Evolutionary conservation across 768 basidiomycete species (phyloP), one percentile per base, ranked within the genome.

Genomic region (Lactifluus subvellereus): DNA sequence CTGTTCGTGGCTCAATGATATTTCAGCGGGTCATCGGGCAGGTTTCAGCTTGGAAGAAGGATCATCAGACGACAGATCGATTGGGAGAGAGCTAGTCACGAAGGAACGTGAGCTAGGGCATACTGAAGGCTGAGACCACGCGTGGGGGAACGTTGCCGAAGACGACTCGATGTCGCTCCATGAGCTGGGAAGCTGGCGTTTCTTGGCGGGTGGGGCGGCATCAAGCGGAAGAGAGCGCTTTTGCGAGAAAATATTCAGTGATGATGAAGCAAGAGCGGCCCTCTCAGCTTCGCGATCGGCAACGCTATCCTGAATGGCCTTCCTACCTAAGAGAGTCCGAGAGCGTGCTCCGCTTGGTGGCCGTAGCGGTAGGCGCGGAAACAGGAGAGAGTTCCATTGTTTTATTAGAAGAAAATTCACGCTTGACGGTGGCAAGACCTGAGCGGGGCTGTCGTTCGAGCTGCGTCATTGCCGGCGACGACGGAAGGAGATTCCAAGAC

Each of bases 1-100:
- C 74, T 99, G 97, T 71, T 98, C 95, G 62, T 81, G 75, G 73
- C 94, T 96, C 62, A 98, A 78, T 66, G 83, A 81, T 20, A 94
- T 74, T 2, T 74, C 64, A 2, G 82, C 72, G 38, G 71, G 69
- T 61, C 20, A 54, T 72, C 72, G 2, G 65, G 49, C 66, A 38
- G 54, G 35, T 52, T 64, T 69, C 5, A 69, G n/a, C 2, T 67
- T 18, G 14, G 54, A 68, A 16, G 65, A 68, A 5, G 78, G 35
- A 65, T 65, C 7, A 4, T 10, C 59, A n/a, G 56, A 66, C 62
- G 11, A 62, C 20, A 53, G 16, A n/a, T 65, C 68, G 16, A 22
- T 27, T 33, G 37, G 42, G 13, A 53, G 33, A 49, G 42, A 14
- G 18, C 54, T 53, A 14, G 43, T 35, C 43, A 14, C 20, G 30